Conservation (phyloP, 2,329 filamentous ascomycete genomes). For the Fusarium clavum region DNA sequence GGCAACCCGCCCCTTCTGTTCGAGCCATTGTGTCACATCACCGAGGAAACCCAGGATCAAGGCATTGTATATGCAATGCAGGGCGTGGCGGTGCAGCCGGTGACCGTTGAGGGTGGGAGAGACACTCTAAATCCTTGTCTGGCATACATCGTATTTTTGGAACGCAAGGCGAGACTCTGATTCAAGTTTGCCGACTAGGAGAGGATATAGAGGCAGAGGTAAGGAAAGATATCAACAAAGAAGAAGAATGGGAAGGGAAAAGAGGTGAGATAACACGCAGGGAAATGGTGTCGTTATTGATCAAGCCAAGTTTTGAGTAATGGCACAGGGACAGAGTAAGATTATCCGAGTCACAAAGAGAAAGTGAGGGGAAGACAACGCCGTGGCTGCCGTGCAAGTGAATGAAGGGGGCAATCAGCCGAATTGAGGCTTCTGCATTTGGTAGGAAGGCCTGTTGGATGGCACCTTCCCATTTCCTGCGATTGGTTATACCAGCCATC, state of each 20-base stretch:
- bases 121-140: conserved; percentile 1
- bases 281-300: conserved; percentile 11
- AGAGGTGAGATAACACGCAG: neutral
- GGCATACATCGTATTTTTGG: conserved; percentile 14
- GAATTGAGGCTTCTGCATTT: conserved; percentile 39
- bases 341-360: conserved; percentile 37
- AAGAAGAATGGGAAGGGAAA: neutral
- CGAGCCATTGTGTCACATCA: conserved; percentile 45
- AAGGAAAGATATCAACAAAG: neutral
- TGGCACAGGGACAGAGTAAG: conserved; percentile 24
- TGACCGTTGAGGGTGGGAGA: conserved; percentile 19
- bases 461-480: conserved; percentile 35
- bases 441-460: conserved; percentile 38
- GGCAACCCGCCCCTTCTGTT: conserved; percentile 38
- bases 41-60: conserved; percentile 39
- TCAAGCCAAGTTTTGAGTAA: conserved; percentile 35
- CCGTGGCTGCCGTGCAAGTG: conserved; percentile 34
- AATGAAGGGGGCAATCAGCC: conserved; percentile 41
- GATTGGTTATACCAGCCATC: conserved; percentile 34
- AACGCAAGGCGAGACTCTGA: conserved; percentile 19
- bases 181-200: neutral
- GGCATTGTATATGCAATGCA: conserved; percentile 35
- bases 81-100: conserved; percentile 12
- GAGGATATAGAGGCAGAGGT: neutral
- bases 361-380: conserved; percentile 39